Base-by-base conservation (phyloP, 371 early-diverging fungal species). In the Mortierella sp. region DNA sequence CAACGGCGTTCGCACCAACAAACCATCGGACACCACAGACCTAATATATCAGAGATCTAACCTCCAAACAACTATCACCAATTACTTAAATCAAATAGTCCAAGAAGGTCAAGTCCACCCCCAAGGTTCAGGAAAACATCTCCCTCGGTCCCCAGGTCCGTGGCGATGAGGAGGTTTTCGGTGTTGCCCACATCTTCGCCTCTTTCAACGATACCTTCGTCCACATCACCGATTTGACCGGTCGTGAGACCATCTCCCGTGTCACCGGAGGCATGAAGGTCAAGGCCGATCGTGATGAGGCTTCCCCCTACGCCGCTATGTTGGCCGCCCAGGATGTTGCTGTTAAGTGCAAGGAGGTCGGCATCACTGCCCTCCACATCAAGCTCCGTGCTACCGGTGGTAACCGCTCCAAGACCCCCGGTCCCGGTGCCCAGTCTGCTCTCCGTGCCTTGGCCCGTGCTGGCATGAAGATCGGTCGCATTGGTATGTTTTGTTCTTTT, bases 261-360 rank as follows among this genome's bases (percentile, higher is more conserved):
- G 97, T 99, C 82, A 99, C 99, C 88, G 99, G 98, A 95, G 99
- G 99, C 90, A 99, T 99, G 99, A 99, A 98, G 95, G 99, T 99
- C 88, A 99, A 99, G 96, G 98, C 99, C 84, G 99, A 99, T 93
- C 99, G 99, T 93, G 99, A 99, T 92, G 99, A 99, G 91, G 98
- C 99, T 71, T 99, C 99, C 76, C 99, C 99, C 87, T 99, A 99
- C 93, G 99, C 99, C 80, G 99, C 99, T 85, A 99, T 99, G 99
- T 96, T 99, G 93, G 99, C 99, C 88, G 98, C 99, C 83, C 99
- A 99, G 94, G 99, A 99, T 91, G 99, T 99, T 87, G 99, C 99
- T 85, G 96, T 91, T 88, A 96, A 96, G 93, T 99, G 99, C 96
- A 98, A 97, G 94, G 99, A 99, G 90, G 94, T 99, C 81, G 99